These are phyloP conservation scores for Fusarium ramigenum DNA, from an alignment of 2,329 filamentous ascomycete species.

Conservation along the genomic window DNA sequence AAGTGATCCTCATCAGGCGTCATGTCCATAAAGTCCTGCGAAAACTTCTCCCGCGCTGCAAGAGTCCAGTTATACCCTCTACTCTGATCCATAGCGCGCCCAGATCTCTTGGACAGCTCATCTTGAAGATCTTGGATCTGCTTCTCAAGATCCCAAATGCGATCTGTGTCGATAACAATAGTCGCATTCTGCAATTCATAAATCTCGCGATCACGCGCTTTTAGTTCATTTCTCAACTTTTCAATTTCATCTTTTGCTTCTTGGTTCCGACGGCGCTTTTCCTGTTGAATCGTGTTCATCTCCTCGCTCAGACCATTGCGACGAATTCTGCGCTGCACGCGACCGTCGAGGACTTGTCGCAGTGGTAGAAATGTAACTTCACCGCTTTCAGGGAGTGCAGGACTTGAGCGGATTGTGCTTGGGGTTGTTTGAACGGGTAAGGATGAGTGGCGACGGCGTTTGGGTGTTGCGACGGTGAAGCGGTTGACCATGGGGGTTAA, in stretches of 20 bases:
- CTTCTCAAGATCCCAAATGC: slow-evolving; percentile 54
- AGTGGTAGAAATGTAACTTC: slow-evolving; percentile 56
- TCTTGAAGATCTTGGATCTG: slow-evolving; percentile 51
- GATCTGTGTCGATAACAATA: slow-evolving; percentile 57
- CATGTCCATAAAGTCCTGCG: slow-evolving; percentile 54
- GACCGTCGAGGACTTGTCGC: slow-evolving; percentile 65
- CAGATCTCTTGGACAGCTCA: slow-evolving; percentile 44
- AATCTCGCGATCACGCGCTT: slow-evolving; percentile 62
- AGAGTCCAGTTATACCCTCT: slow-evolving; percentile 60
- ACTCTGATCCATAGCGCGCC: slow-evolving; percentile 34
- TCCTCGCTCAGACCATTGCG: slow-evolving; percentile 67
- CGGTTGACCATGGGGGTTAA: slow-evolving; percentile 68
- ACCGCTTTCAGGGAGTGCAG: slow-evolving; percentile 44
- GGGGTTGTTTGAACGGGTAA: slow-evolving; percentile 47
- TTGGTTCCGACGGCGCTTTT: slow-evolving; percentile 54
- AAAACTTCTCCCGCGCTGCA: slow-evolving; percentile 58
- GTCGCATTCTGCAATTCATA: slow-evolving; percentile 62
- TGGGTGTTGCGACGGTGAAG: slow-evolving; percentile 54
- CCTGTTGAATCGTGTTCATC: slow-evolving; percentile 61
- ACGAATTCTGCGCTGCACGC: slow-evolving; percentile 65
- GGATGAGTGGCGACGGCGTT: slow-evolving; percentile 58
- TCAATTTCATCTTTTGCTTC: slow-evolving; percentile 58
- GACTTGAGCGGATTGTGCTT: slow-evolving; percentile 27
- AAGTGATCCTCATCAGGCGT: slow-evolving; percentile 53
- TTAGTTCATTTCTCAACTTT: slow-evolving; percentile 59